A percentile compares a stretch with the other conserved stretches of the same genome.
phyloP scores from a whole-genome alignment of 2,329 filamentous ascomycete genomes.

The Botrytis medusae region DNA sequence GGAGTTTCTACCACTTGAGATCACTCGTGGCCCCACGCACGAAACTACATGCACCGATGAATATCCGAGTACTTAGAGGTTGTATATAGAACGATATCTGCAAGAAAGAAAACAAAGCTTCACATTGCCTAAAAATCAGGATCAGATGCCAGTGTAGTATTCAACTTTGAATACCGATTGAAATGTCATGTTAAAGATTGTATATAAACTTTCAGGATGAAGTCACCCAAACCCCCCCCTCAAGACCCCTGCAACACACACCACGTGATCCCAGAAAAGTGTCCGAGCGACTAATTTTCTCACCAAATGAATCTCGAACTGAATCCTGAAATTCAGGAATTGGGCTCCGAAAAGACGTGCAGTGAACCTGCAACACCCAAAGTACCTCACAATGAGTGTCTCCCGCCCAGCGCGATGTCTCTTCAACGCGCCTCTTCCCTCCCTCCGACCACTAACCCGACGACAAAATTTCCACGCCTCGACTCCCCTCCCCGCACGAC shows the following conservation, averaged over 20 bases:
- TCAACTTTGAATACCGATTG: neutral
- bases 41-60: neutral
- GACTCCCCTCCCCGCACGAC: constrained; percentile 41
- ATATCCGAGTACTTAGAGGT: neutral
- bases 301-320: constrained; percentile 8
- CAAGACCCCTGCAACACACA: neutral
- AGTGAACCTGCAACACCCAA: constrained; percentile 25
- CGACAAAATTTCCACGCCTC: constrained; percentile 51
- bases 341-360: constrained; percentile 33
- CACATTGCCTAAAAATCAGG: neutral
- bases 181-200: neutral
- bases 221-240: neutral
- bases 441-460: constrained; percentile 43
- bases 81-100: neutral
- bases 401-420: constrained; percentile 50
- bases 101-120: too few species aligned
- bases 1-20: neutral
- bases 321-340: constrained; percentile 20
- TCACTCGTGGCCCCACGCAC: neutral
- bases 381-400: constrained; percentile 46
- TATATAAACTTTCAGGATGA: neutral
- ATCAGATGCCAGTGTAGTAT: neutral
- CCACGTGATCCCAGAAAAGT: constrained; percentile 3
- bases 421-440: constrained; percentile 47
- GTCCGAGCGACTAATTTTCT: constrained; percentile 23